Evolutionary conservation across 2,329 filamentous ascomycete species (phyloP).

Genomic region (Talaromyces albobiverticillius): DNA sequence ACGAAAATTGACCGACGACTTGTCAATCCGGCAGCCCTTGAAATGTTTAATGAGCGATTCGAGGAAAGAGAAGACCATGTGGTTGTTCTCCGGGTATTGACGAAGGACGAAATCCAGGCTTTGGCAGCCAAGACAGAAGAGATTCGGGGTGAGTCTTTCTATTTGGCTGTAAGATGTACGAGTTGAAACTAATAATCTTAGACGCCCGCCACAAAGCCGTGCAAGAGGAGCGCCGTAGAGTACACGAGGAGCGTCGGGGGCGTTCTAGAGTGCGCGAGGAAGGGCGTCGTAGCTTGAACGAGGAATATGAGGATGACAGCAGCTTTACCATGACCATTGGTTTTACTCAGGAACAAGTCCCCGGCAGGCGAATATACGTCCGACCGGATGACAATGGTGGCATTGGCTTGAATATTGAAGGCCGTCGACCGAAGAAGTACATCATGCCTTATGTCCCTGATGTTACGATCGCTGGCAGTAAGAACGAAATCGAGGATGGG

Average conservation of each 20-base stretch:
- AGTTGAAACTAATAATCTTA: conserved; percentile 16
- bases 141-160: conserved; percentile 64
- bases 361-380: conserved; percentile 38
- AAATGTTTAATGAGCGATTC: conserved; percentile 82
- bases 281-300: no score
- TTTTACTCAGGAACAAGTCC: conserved; percentile 34
- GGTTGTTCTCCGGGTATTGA: conserved; percentile 83
- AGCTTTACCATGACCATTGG: conserved; percentile 39
- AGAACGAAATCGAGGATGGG: conserved; percentile 32
- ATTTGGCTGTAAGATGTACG: neutral
- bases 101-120: conserved; percentile 83
- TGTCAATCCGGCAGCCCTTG: conserved; percentile 84
- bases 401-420: conserved; percentile 38
- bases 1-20: conserved; percentile 86
- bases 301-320: conserved; percentile 37
- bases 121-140: conserved; percentile 79
- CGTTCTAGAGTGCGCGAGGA: no score
- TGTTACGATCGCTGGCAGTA: conserved; percentile 28
- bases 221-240: conserved; percentile 35
- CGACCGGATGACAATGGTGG: conserved; percentile 36
- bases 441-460: conserved; percentile 32
- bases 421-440: conserved; percentile 36
- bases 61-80: conserved; percentile 92
- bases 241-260: conserved; percentile 45
- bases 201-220: conserved; percentile 37